Conservation (phyloP, 2,329 filamentous ascomycete species). For the Alternaria gaisen region DNA sequence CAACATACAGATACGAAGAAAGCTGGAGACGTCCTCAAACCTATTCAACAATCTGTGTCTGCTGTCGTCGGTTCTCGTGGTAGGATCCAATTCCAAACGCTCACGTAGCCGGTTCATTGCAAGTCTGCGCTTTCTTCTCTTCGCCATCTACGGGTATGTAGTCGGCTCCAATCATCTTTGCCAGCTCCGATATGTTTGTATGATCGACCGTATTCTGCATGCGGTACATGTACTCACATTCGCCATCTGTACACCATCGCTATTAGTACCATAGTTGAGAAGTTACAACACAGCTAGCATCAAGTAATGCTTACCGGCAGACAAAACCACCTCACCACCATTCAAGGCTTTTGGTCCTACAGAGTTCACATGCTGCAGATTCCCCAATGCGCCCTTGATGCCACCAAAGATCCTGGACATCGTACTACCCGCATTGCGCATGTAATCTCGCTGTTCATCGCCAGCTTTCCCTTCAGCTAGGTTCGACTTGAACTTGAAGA, state of each 20-base stretch:
- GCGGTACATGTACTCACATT: slow-evolving; percentile 35
- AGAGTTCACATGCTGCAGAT: slow-evolving; percentile 27
- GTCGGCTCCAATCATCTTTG: slow-evolving; percentile 10
- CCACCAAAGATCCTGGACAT: slow-evolving; percentile 25
- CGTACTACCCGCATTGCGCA: slow-evolving; percentile 28
- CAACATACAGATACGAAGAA: too few relatives aligned
- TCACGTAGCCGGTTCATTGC: neutral
- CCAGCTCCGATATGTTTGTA: slow-evolving; percentile 28
- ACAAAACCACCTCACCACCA: slow-evolving; percentile 33
- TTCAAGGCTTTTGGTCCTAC: slow-evolving; percentile 37
- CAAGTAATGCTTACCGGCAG: slow-evolving; percentile 20
- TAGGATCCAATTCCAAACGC: neutral
- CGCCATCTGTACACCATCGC: slow-evolving; percentile 17
- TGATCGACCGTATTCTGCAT: slow-evolving; percentile 42
- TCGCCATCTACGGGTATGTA: neutral
- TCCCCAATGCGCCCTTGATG: slow-evolving; percentile 29
- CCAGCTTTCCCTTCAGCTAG: slow-evolving; percentile 23
- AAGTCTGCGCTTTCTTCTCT: neutral
- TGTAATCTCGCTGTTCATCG: slow-evolving; percentile 31
- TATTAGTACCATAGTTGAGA: neutral
- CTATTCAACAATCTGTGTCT: too few relatives aligned
- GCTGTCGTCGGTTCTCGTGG: too few relatives aligned
- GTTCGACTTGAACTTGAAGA: slow-evolving; percentile 34
- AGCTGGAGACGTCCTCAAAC: too few relatives aligned
- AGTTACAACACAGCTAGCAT: neutral